Evolutionary conservation across 148 eudicot species (phyloP).

Genomic region (Silene conica): DNA sequence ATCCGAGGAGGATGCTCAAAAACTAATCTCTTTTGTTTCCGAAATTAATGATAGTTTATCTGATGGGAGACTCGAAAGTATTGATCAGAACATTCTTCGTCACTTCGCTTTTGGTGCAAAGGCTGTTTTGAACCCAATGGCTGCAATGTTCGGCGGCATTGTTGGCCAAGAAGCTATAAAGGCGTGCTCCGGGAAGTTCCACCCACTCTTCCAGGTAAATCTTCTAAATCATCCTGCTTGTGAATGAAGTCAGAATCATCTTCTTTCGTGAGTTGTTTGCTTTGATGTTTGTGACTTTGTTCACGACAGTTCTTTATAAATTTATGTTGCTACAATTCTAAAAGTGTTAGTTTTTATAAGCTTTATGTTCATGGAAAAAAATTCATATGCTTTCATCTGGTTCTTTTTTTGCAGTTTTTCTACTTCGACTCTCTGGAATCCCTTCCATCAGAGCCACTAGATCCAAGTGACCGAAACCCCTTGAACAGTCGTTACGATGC

Average conservation of each 20-base stretch:
- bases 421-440: too few species aligned
- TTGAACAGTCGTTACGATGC: too few species aligned
- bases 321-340: too few species aligned
- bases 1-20: conserved; percentile 66
- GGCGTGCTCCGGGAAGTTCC: conserved; percentile 84
- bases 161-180: conserved; percentile 83
- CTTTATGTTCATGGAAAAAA: too few species aligned
- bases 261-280: neutral
- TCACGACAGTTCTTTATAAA: too few species aligned
- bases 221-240: neutral
- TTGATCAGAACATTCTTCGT: conserved; percentile 48
- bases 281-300: neutral
- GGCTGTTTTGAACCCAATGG: conserved; percentile 76
- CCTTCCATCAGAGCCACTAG: too few species aligned
- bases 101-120: conserved; percentile 65
- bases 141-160: conserved; percentile 85
- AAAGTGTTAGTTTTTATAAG: too few species aligned
- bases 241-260: neutral
- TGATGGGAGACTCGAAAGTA: conserved; percentile 48
- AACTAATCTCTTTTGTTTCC: conserved; percentile 40
- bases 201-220: conserved; percentile 70
- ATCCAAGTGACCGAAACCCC: too few species aligned
- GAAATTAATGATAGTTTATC: conserved; percentile 36
- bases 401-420: too few species aligned
- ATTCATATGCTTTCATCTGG: too few species aligned